A percentile compares a stretch with the other conserved stretches of the same genome.
Evolutionary conservation across 495 filamentous ascomycete species (phyloP).

Genomic region (Tetracladium setigerum): DNA sequence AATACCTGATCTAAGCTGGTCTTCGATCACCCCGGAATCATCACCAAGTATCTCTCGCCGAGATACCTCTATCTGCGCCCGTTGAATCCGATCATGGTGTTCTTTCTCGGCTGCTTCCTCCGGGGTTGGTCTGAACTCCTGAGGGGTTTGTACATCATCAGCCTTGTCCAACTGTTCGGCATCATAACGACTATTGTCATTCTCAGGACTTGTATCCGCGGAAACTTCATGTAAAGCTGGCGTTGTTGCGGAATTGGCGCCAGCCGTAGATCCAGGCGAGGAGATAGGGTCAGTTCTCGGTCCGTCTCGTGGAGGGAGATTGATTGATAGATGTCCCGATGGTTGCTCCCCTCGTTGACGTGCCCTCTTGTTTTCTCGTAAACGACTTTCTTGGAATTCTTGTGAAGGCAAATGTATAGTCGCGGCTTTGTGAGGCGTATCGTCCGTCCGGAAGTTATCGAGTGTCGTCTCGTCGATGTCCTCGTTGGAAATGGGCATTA

Average conservation of each 20-base stretch:
- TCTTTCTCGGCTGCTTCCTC: slow-evolving; percentile 29
- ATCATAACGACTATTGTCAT: slow-evolving; percentile 36
- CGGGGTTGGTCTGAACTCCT: slow-evolving; percentile 19
- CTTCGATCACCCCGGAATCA: slow-evolving; percentile 21
- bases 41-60: slow-evolving; percentile 28
- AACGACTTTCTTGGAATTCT: slow-evolving; percentile 16
- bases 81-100: slow-evolving; percentile 28
- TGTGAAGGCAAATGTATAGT: slow-evolving; percentile 19
- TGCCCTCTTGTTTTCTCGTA: slow-evolving; percentile 20
- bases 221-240: slow-evolving; percentile 34
- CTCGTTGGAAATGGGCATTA: slow-evolving; percentile 16
- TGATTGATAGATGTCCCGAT: slow-evolving; percentile 1
- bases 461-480: slow-evolving; percentile 8
- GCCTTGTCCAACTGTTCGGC: slow-evolving; percentile 19
- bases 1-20: slow-evolving; percentile 4
- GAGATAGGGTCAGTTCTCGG: slow-evolving; percentile 26
- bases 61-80: slow-evolving; percentile 28
- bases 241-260: slow-evolving; percentile 30
- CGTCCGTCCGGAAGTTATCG: neutral
- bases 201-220: slow-evolving; percentile 46
- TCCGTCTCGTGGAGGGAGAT: slow-evolving; percentile 12
- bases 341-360: slow-evolving; percentile 13
- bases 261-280: slow-evolving; percentile 35
- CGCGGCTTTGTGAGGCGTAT: slow-evolving; percentile 14
- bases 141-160: slow-evolving; percentile 18